These are phyloP conservation scores for Elsinoe fawcettii DNA, from an alignment of 2,329 filamentous ascomycete species.

Conservation along the genomic window DNA sequence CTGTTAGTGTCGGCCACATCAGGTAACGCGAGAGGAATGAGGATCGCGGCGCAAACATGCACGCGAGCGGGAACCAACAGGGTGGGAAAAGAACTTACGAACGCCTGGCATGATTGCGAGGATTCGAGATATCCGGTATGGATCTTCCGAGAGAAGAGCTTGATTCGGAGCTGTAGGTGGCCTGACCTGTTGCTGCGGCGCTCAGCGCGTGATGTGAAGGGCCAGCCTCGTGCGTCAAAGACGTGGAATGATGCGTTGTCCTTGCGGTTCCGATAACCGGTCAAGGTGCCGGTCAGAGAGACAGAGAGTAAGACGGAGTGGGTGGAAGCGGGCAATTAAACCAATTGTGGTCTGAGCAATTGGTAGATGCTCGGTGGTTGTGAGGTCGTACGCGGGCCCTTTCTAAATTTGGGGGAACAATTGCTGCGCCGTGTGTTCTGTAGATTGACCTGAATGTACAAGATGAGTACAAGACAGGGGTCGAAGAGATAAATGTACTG, in stretches of 20 bases:
- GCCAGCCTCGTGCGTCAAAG: slow-evolving; percentile 3
- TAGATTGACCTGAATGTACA: neutral
- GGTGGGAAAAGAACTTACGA: slow-evolving; percentile 15
- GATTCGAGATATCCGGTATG: slow-evolving; percentile 11
- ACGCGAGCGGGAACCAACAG: slow-evolving; percentile 5
- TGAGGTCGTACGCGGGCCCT: neutral
- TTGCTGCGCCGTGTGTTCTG: neutral
- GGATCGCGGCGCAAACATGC: neutral
- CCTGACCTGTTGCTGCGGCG: slow-evolving; percentile 9
- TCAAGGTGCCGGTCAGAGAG: neutral
- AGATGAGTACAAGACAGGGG: slow-evolving; percentile 8
- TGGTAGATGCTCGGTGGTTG: neutral
- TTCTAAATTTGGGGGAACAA: slow-evolving; percentile 5
- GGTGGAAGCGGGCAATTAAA: neutral
- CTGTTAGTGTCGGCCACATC: slow-evolving; percentile 17
- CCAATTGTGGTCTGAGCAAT: neutral
- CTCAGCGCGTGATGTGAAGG: slow-evolving; percentile 9
- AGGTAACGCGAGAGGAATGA: neutral
- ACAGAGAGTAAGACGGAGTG: neutral
- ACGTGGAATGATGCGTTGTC: slow-evolving; percentile 6
- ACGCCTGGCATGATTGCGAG: slow-evolving; percentile 15
- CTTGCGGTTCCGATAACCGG: slow-evolving; percentile 1
- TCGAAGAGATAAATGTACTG: neutral
- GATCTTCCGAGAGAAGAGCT: slow-evolving; percentile 14
- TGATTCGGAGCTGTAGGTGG: slow-evolving; percentile 3